A percentile compares a stretch with the other conserved stretches of the same genome.
phyloP scores from a whole-genome alignment of 1,284 basidiomycete genomes.

The Ceratobasidium sp. region DNA sequence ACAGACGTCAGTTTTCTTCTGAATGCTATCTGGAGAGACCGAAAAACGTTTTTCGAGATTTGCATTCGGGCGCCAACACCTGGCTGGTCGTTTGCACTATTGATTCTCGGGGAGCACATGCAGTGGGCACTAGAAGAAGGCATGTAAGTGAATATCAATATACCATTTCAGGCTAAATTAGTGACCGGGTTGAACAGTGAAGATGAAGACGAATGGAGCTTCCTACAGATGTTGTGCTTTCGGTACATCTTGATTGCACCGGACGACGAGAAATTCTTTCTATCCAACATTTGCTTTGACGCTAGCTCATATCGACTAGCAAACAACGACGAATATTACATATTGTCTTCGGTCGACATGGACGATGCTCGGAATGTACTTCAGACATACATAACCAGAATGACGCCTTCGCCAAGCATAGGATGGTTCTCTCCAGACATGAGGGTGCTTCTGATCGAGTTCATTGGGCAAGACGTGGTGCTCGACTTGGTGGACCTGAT shows the following conservation, averaged over 20 bases:
- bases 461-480: background rate
- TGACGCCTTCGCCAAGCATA: background rate
- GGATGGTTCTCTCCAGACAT: background rate
- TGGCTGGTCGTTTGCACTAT: slow-evolving; percentile 24
- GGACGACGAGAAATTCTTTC: slow-evolving; percentile 1
- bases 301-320: background rate
- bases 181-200: background rate
- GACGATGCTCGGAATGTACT: slow-evolving; percentile 5
- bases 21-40: slow-evolving; percentile 14
- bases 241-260: background rate
- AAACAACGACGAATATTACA: background rate
- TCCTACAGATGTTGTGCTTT: background rate
- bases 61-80: background rate
- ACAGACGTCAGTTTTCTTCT: slow-evolving; percentile 14
- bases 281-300: background rate
- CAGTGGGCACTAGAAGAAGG: slow-evolving; percentile 7
- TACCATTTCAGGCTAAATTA: background rate
- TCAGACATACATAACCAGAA: background rate
- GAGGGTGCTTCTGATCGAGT: background rate
- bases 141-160: background rate
- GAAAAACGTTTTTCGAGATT: background rate
- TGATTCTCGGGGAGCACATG: slow-evolving; percentile 15
- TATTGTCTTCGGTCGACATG: background rate
- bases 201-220: background rate
- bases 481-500: background rate